Base-by-base conservation (phyloP, 495 filamentous ascomycete genomes). In the Cenococcum geophilum region DNA sequence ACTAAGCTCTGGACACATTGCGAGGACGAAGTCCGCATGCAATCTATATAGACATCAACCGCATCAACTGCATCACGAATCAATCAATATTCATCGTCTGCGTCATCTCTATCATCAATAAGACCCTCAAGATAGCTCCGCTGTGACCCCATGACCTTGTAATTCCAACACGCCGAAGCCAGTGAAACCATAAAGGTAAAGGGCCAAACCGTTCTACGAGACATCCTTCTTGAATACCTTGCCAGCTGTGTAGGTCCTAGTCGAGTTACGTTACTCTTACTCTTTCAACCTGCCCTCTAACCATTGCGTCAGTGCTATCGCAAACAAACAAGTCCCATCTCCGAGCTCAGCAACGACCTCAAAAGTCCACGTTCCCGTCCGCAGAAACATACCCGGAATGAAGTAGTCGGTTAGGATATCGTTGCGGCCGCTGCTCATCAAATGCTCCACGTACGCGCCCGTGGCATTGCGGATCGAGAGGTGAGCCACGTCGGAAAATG, bases 261-360 rank as follows among this genome's bases (percentile, higher is more conserved):
- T 49, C 45, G 51, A 32, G 51, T 32, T 55, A 32, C 51, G 12
- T 55, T 51, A 51, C 48, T 51, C 21, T 51, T 21, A 51, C 48
- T 23, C n/a, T 21, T 51, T 51, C 21, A 4, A 18, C 48, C 48
- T 23, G 48, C 48, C 48, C 48, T 51, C 48, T 22, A 51, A 51
- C 48, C 48, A 51, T 23, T 51, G 48, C 48, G 48, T 51, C 21
- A 51, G 22, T 4, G 48, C 21, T 18, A 51, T 51, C n/a, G 48
- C 48, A 51, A 51, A 51, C 48, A 51, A 51, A 51, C 48, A 51
- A 51, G 48, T 51, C 48, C 48, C 48, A 51, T 51, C 48, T 51
- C n/a, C 48, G n/a, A 51, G 48, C 48, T 51, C 48, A 51, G 48
- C 48, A 51, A 51, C 48, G n/a, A 51, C 22, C 48, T 51, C 21